Base-by-base conservation (phyloP, 768 basidiomycete genomes). In the Boletus pseudopeckii region DNA sequence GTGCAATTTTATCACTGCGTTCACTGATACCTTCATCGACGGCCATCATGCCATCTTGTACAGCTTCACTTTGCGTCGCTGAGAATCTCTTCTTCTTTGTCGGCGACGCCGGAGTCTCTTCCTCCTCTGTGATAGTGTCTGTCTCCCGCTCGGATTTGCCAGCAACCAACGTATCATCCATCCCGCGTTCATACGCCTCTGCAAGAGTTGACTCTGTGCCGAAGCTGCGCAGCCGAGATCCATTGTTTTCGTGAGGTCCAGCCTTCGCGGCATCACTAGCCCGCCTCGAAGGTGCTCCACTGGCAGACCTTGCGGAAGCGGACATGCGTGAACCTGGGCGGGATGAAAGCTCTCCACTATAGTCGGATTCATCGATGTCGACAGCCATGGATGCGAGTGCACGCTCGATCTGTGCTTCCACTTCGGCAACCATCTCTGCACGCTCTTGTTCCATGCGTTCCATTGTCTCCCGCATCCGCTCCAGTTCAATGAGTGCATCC, bases 341-440 rank as follows among this genome's bases (percentile, higher is more conserved):
- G 36, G 88, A 88, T 58, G 80, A 80, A n/a, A 70, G 55, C 8
- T 71, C 69, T 8, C 69, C 70, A 40, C 78, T 78, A 52, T 88
- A 88, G 60, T 92, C 90, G 17, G 87, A 90, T 50, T 89, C 88
- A 5, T 70, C 69, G 49, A 88, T 76, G 59, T 85, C 88, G 54
- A 91, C 86, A 24, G 86, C 84, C 90, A 93, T 92, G 24, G 88
- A 88, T 26, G 82, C 86, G 46, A 93, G 77, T 1, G 92, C 91
- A 52, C 87, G 80, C 70, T 92, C 91, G 62, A 93, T 93, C 74
- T 93, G 91, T 26, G 88, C 88, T 66, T 93, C 91, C 22, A 93
- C 90, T 72, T 93, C 91, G n/a, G 89, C 90, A 39, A 93, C 86
- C 91, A 92, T 90, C 64, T 86, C 87, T 48, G 85, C 82, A 57